Conservation (phyloP, 805 yeast genomes). For the Lachancea meyersii region DNA sequence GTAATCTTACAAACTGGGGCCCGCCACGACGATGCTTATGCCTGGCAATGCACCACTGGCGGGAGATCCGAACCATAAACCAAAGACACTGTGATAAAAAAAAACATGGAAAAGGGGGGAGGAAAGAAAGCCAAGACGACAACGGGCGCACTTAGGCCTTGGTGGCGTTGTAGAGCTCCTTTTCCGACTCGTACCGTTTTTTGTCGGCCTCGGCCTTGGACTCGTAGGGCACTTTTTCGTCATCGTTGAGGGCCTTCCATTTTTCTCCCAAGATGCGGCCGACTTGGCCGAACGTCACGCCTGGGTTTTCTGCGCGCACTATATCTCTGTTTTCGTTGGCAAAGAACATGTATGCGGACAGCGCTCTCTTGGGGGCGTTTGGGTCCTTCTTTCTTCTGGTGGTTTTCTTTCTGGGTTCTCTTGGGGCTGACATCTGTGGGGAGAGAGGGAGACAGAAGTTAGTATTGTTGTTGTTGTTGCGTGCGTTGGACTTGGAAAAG, state of each 20-base stretch:
- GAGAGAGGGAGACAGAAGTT: background rate
- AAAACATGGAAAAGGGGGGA: background rate
- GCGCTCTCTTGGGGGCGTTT: constrained; percentile 98
- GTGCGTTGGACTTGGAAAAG: too few species aligned
- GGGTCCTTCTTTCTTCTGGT: constrained; percentile 64
- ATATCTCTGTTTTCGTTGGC: constrained; percentile 96
- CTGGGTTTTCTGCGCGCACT: constrained; percentile 94
- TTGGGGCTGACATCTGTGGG: constrained; percentile 35
- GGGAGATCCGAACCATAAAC: background rate
- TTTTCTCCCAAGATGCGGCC: constrained; percentile 92
- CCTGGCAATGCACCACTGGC: background rate
- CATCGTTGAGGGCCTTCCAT: constrained; percentile 86
- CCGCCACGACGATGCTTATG: background rate
- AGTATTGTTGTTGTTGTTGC: too few species aligned
- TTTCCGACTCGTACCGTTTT: constrained; percentile 94
- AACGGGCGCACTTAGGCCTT: constrained; percentile 27
- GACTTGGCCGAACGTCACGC: constrained; percentile 90
- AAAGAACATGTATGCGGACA: constrained; percentile 98
- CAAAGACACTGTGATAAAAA: background rate
- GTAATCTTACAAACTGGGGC: constrained; percentile 6
- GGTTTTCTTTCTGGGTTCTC: constrained; percentile 35
- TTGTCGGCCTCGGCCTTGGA: constrained; percentile 92
- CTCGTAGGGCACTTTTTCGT: constrained; percentile 86
- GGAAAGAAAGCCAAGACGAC: background rate
- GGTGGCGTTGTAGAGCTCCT: constrained; percentile 70